phyloP scores from a whole-genome alignment of 2,329 filamentous ascomycete genomes.

The Zymoseptoria tritici region DNA sequence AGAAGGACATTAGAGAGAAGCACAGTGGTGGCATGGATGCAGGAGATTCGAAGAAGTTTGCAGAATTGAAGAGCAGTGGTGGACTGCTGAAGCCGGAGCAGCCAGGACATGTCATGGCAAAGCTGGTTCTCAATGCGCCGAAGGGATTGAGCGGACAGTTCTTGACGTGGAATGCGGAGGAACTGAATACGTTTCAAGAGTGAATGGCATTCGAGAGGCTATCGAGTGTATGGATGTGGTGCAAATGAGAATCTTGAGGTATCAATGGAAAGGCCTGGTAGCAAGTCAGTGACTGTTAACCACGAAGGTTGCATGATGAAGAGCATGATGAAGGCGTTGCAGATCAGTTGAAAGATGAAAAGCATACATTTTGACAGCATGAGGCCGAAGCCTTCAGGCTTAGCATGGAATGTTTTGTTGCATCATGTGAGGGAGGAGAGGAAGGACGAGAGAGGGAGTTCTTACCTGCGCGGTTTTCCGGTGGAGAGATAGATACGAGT shows the following conservation, averaged over 20 bases:
- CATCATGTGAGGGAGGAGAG: constrained; percentile 50
- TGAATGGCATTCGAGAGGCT: constrained; percentile 7
- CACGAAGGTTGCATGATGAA: background rate
- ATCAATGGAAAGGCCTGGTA: background rate
- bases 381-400: constrained; percentile 56
- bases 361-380: constrained; percentile 63
- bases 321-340: background rate
- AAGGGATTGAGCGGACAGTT: constrained; percentile 68
- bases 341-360: constrained; percentile 79
- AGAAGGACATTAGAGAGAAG: constrained; percentile 67
- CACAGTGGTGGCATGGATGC: constrained; percentile 56
- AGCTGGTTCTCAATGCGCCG: constrained; percentile 58
- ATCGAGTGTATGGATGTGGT: background rate
- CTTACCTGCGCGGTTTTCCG: constrained; percentile 15
- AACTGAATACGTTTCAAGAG: constrained; percentile 27
- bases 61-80: constrained; percentile 60
- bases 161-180: constrained; percentile 48
- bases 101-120: constrained; percentile 52
- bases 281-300: background rate
- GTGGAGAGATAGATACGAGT: constrained; percentile 4
- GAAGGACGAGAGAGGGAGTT: constrained; percentile 15
- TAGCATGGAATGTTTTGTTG: constrained; percentile 67
- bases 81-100: constrained; percentile 51
- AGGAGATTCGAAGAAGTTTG: constrained; percentile 57
- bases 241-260: background rate